Conservation (phyloP, 495 filamentous ascomycete species). For the Monascus purpureus region DNA sequence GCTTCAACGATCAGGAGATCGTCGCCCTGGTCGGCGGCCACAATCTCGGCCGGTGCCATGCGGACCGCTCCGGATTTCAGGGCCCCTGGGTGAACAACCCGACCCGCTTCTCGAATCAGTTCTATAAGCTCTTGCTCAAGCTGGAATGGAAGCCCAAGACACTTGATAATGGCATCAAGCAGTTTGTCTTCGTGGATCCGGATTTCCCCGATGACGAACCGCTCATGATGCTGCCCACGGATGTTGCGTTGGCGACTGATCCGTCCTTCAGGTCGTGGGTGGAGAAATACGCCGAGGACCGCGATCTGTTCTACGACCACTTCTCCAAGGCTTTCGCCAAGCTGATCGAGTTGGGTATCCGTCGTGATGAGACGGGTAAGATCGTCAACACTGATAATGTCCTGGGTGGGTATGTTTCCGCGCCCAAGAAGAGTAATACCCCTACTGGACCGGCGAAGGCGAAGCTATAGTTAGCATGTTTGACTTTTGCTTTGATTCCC, state of each 20-base stretch:
- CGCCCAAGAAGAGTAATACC: conserved; percentile 42
- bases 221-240: conserved; percentile 43
- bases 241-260: conserved; percentile 27
- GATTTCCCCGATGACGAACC: conserved; percentile 33
- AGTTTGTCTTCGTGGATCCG: conserved; percentile 48
- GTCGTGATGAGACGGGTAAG: conserved; percentile 33
- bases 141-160: conserved; percentile 42
- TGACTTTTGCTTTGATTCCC: neutral
- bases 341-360: conserved; percentile 45
- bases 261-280: conserved; percentile 36
- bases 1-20: conserved; percentile 52
- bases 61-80: conserved; percentile 45
- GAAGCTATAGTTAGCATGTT: neutral
- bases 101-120: conserved; percentile 50
- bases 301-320: conserved; percentile 47
- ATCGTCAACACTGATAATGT: conserved; percentile 39
- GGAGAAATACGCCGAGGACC: conserved; percentile 42
- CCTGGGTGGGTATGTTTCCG: conserved; percentile 40
- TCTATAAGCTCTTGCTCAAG: conserved; percentile 40
- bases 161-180: conserved; percentile 35
- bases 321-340: conserved; percentile 48
- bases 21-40: conserved; percentile 48
- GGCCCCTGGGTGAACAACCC: conserved; percentile 52
- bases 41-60: conserved; percentile 46
- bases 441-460: conserved; percentile 19